A percentile compares a stretch with the other conserved stretches of the same genome.
phyloP scores from a whole-genome alignment of 768 basidiomycete genomes.

The Collybiopsis confluens region DNA sequence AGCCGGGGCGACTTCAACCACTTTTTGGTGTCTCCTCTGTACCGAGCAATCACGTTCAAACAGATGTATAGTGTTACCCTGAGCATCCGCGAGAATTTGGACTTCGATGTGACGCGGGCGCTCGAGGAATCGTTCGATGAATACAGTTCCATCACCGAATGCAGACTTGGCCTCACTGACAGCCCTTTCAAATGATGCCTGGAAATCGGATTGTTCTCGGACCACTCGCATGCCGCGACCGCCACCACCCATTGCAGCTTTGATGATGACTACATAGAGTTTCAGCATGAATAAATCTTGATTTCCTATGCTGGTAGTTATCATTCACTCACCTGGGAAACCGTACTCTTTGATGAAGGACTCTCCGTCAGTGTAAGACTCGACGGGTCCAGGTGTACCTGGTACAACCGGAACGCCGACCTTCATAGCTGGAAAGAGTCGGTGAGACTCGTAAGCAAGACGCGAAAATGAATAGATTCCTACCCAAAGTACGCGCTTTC shows the following conservation, averaged over 20 bases:
- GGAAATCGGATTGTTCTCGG: constrained; percentile 88
- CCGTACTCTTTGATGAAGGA: constrained; percentile 94
- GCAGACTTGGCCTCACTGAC: constrained; percentile 94
- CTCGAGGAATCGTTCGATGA: constrained; percentile 97
- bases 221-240: constrained; percentile 99
- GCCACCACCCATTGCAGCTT: constrained; percentile 98
- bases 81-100: constrained; percentile 86
- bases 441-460: constrained; percentile 8
- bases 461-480: constrained; percentile 13
- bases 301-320: not conserved
- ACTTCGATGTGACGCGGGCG: constrained; percentile 98
- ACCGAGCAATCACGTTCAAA: constrained; percentile 99
- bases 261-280: constrained; percentile 81
- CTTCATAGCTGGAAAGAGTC: constrained; percentile 60
- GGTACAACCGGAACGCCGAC: constrained; percentile 95
- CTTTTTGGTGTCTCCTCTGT: constrained; percentile 96
- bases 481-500: constrained; percentile 88
- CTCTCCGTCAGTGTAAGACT: constrained; percentile 70
- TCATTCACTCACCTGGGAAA: constrained; percentile 67
- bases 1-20: constrained; percentile 97
- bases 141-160: constrained; percentile 98
- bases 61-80: constrained; percentile 94
- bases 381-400: constrained; percentile 93
- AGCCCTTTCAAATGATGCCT: constrained; percentile 84
- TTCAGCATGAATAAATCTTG: not conserved